Conservation (phyloP, 164 flowering plant genomes). For the Piper betle region DNA sequence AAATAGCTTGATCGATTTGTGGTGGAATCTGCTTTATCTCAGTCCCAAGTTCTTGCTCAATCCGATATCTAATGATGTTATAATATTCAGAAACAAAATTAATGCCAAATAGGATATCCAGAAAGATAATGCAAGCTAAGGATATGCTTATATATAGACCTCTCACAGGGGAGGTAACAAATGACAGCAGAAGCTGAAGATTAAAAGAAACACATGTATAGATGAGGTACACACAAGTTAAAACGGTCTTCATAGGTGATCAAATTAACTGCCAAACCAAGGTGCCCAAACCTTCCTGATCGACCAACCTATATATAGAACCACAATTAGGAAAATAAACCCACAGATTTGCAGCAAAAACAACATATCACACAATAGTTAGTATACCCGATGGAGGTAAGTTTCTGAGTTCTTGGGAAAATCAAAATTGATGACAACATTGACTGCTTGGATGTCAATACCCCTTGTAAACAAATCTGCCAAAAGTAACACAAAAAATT, state of each 20-base stretch:
- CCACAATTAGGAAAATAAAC: background rate
- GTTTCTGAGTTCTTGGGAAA: slow-evolving; percentile 96
- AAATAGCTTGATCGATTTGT: slow-evolving; percentile 87
- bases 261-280: slow-evolving; percentile 92
- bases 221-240: slow-evolving; percentile 49
- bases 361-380: background rate
- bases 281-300: slow-evolving; percentile 99
- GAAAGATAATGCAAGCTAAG: background rate
- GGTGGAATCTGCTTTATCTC: slow-evolving; percentile 99
- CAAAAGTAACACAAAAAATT: slow-evolving; percentile 1
- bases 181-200: background rate
- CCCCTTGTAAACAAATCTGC: slow-evolving; percentile 97
- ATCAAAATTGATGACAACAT: slow-evolving; percentile 96
- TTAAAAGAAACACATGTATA: too few relatives aligned
- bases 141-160: background rate
- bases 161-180: background rate
- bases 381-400: slow-evolving; percentile 84
- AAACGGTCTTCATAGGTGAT: slow-evolving; percentile 98
- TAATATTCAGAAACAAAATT: background rate
- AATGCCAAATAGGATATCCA: too few relatives aligned
- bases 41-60: slow-evolving; percentile 99
- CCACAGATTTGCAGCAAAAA: background rate
- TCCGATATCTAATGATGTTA: slow-evolving; percentile 60
- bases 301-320: slow-evolving; percentile 70
- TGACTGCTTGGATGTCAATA: slow-evolving; percentile 97